Evolutionary conservation across 176 grass and related monocot genomes (phyloP), one percentile per base, ranked within the genome.

Genomic region (Melocanna baccifera): DNA sequence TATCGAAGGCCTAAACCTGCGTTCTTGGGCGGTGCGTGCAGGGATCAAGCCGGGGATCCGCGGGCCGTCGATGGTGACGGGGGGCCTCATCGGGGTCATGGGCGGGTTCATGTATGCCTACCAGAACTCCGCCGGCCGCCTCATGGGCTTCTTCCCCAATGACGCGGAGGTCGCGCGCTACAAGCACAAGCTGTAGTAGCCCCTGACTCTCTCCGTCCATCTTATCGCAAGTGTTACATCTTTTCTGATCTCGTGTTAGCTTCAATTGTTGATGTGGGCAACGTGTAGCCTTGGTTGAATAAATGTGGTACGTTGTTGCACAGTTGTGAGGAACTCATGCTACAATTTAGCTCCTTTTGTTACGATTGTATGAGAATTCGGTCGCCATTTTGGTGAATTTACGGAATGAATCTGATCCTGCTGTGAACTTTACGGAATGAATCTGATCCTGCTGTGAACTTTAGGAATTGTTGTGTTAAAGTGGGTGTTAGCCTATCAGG

Each of bases 51-150:
- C 91, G 19, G 94, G 92, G 86, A 94, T 99, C 82, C 93, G 93
- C 37, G 93, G 97, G 29, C 93, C 93, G 25, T 99, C 97, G 46
- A 99, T 99, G 97, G 97, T 99, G 48, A 99, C 93, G 19, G 93
- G 97, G 10, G 97, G 97, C 0, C 72, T 96, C 69, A 99, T 99
- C 29, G 97, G 91, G 19, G 43, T 96, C 82, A 82, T 99, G 86
- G 97, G 91, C 56, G 93, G 97, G 13, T 99, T 99, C 84, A 96
- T 99, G 97, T 96, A 96, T 80, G 97, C 97, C 29, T 99, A 99
- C 62, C 93, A 99, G 75, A 99, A 96, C 91, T 96, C 93, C 41
- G 97, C 84, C 59, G 97, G 97, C 1, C 91, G 93, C 32, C 91
- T 99, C 50, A 99, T 99, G 93, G 97, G 93, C 0, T 99, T 99